A percentile compares a stretch with the other conserved stretches of the same genome.
Evolutionary conservation across 345 rosid genomes (phyloP).

Genomic region (Durio zibethinus): DNA sequence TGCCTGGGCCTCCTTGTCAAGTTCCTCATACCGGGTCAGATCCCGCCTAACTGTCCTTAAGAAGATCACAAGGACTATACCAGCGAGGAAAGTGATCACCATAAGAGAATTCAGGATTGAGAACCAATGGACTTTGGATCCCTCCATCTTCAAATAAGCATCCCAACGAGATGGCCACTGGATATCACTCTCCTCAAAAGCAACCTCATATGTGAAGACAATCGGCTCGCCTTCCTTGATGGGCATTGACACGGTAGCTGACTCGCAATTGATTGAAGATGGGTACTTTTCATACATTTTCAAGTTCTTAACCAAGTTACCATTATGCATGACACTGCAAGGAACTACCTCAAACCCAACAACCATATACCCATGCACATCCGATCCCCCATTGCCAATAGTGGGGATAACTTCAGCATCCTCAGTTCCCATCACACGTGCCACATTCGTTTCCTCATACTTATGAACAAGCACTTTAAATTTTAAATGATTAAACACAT

Average conservation of each 20-base stretch:
- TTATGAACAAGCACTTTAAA: conserved; percentile 68
- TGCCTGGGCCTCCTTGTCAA: conserved; percentile 78
- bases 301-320: conserved; percentile 43
- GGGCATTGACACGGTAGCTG: conserved; percentile 52
- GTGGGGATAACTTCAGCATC: conserved; percentile 62
- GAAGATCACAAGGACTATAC: conserved; percentile 73
- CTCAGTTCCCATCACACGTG: conserved; percentile 65
- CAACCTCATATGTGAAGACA: conserved; percentile 64
- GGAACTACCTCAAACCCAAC: conserved; percentile 81
- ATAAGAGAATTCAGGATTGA: conserved; percentile 61
- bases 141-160: conserved; percentile 66
- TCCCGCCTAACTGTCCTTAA: conserved; percentile 75
- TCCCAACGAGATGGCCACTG: conserved; percentile 92
- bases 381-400: conserved; percentile 30
- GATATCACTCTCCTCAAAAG: conserved; percentile 60
- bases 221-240: conserved; percentile 60
- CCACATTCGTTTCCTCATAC: conserved; percentile 66
- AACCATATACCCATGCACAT: conserved; percentile 57
- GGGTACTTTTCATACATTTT: conserved; percentile 52
- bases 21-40: conserved; percentile 75
- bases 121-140: conserved; percentile 79
- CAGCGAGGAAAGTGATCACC: conserved; percentile 81
- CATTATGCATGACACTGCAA: conserved; percentile 51
- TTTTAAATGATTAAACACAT: conserved; percentile 70
- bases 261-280: conserved; percentile 56